phyloP scores from a whole-genome alignment of 164 flowering plant genomes.

The Magnolia kwangsiensis region DNA sequence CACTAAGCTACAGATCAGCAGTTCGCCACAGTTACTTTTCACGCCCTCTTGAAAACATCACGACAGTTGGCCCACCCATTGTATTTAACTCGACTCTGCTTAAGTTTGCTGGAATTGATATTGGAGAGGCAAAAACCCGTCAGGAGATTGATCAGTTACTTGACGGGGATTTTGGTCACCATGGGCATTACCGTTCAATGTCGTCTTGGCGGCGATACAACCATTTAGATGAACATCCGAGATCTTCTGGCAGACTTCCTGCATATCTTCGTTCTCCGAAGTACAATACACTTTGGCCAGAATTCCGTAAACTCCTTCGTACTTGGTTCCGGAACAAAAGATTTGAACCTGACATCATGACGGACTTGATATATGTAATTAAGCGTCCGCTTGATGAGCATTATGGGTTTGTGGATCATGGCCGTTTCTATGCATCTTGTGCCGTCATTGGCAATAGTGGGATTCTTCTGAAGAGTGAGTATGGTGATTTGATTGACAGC shows the following conservation, averaged over 20 bases:
- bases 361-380: conserved; percentile 43
- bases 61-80: conserved; percentile 6
- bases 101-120: conserved; percentile 54
- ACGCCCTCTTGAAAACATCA: conserved; percentile 11
- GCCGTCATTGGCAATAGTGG: conserved; percentile 97
- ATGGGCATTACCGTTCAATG: conserved; percentile 39
- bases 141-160: conserved; percentile 57
- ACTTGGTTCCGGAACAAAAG: conserved; percentile 57
- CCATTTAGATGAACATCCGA: conserved; percentile 20
- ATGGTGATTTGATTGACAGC: conserved; percentile 67
- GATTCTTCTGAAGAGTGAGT: conserved; percentile 53
- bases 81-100: conserved; percentile 61
- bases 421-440: conserved; percentile 47
- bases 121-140: conserved; percentile 41
- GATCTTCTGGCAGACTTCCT: conserved; percentile 23
- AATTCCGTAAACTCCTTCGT: conserved; percentile 46
- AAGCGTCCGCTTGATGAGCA: conserved; percentile 50
- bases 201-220: conserved; percentile 41
- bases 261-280: conserved; percentile 45
- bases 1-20: conserved; percentile 34
- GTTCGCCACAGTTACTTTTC: conserved; percentile 23
- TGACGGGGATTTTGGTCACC: conserved; percentile 47
- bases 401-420: conserved; percentile 16
- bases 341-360: conserved; percentile 58
- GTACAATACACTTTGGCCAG: conserved; percentile 51